A percentile compares a stretch with the other conserved stretches of the same genome.
These are phyloP conservation scores for Tuber brumale DNA, from an alignment of 495 filamentous ascomycete genomes.

Conservation along the genomic window DNA sequence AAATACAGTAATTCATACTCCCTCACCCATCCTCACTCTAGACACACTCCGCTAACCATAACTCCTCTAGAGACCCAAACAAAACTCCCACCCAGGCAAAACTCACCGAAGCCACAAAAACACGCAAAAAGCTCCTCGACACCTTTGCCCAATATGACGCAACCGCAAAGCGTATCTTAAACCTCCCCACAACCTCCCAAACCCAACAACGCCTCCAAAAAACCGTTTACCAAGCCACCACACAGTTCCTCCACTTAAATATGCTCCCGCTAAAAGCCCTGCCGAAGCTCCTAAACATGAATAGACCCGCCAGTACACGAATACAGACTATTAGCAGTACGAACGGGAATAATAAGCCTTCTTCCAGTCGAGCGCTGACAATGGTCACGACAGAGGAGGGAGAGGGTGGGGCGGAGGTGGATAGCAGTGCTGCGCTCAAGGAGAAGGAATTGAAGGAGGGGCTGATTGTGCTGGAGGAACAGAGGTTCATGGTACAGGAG, in stretches of 20 bases:
- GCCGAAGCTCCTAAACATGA: constrained; percentile 72
- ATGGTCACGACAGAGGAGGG: constrained; percentile 21
- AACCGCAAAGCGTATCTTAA: constrained; percentile 73
- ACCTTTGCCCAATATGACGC: constrained; percentile 84
- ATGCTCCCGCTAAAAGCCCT: constrained; percentile 87
- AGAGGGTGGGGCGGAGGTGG: constrained; percentile 40
- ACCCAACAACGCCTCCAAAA: constrained; percentile 74
- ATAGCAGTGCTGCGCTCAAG: constrained; percentile 67
- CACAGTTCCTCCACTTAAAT: constrained; percentile 78
- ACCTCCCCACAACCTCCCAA: constrained; percentile 63
- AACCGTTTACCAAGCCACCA: constrained; percentile 74
- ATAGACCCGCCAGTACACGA: constrained; percentile 19
- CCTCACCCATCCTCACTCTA: not conserved
- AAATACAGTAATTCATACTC: constrained; percentile 53
- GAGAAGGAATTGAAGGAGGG: constrained; percentile 80
- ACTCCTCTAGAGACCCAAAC: constrained; percentile 52
- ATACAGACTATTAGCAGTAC: constrained; percentile 21
- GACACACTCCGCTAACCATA: constrained; percentile 42
- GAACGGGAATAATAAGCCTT: constrained; percentile 12
- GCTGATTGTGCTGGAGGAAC: constrained; percentile 87
- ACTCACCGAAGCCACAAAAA: constrained; percentile 80
- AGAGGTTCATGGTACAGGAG: constrained; percentile 80
- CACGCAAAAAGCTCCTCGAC: constrained; percentile 84
- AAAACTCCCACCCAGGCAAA: constrained; percentile 67
- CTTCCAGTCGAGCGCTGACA: constrained; percentile 26